Conservation (phyloP, 2,329 filamentous ascomycete species). For the Knufia petricola region DNA sequence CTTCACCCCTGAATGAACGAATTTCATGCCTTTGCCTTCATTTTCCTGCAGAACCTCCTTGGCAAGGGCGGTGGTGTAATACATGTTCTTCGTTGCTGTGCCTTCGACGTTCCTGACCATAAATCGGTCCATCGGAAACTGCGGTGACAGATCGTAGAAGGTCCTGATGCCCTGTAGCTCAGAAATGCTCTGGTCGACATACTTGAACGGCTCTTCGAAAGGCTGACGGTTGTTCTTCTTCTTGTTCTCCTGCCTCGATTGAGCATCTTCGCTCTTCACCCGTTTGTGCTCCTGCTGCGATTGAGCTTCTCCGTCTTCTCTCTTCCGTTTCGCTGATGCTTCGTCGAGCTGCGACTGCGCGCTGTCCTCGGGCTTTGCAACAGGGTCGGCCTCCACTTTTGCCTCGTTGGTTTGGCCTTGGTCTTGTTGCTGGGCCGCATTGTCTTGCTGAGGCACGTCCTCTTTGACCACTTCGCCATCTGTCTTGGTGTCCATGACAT, state of each 20-base stretch:
- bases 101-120: slow-evolving; percentile 91
- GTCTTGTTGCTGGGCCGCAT: slow-evolving; percentile 20
- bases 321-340: slow-evolving; percentile 16
- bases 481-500: slow-evolving; percentile 14
- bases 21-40: slow-evolving; percentile 83
- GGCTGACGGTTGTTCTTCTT: slow-evolving; percentile 38
- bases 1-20: slow-evolving; percentile 92
- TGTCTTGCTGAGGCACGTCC: slow-evolving; percentile 28
- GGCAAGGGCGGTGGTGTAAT: slow-evolving; percentile 81
- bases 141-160: slow-evolving; percentile 75
- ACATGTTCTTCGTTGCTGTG: slow-evolving; percentile 84
- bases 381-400: background rate
- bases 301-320: slow-evolving; percentile 12
- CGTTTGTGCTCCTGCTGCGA: slow-evolving; percentile 13
- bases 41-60: slow-evolving; percentile 80
- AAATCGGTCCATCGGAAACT: slow-evolving; percentile 84
- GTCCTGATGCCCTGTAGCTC: slow-evolving; percentile 67
- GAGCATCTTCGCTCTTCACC: slow-evolving; percentile 14
- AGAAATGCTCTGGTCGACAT: slow-evolving; percentile 61
- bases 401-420: background rate
- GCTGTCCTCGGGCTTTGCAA: background rate
- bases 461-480: slow-evolving; percentile 24
- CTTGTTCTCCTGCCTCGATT: slow-evolving; percentile 13
- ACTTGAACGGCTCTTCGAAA: slow-evolving; percentile 91
- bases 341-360: background rate